A percentile compares a stretch with the other conserved stretches of the same genome.
phyloP scores from a whole-genome alignment of 192 early-diverging fungal genomes.

The Umbelopsis vinacea region DNA sequence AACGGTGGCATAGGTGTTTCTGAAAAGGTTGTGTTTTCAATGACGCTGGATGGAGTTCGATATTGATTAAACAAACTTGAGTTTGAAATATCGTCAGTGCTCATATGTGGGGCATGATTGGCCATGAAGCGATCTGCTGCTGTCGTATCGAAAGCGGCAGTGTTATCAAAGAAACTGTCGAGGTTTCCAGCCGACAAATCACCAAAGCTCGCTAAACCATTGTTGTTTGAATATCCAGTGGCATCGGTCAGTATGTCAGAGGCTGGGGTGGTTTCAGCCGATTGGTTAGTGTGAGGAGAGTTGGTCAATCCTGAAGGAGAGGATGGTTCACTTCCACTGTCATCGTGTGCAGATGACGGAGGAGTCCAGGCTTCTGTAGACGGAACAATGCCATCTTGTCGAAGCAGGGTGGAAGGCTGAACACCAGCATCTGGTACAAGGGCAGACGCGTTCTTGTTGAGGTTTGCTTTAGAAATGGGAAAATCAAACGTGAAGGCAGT shows the following conservation, averaged over 20 bases:
- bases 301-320: background rate
- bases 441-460: background rate
- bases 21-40: background rate
- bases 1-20: slow-evolving; percentile 24
- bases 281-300: slow-evolving; percentile 1
- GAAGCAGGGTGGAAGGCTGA: background rate
- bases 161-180: slow-evolving; percentile 7
- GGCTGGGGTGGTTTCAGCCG: background rate
- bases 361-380: slow-evolving; percentile 4
- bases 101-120: background rate
- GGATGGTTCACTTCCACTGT: slow-evolving; percentile 13
- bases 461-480: slow-evolving; percentile 43
- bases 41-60: background rate
- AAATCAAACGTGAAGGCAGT: slow-evolving; percentile 62
- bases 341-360: slow-evolving; percentile 12
- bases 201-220: background rate
- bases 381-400: slow-evolving; percentile 8
- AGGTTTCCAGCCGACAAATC: background rate
- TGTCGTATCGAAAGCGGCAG: background rate
- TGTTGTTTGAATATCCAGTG: background rate
- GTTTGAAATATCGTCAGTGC: background rate
- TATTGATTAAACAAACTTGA: slow-evolving; percentile 14
- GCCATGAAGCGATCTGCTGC: slow-evolving; percentile 18
- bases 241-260: background rate
- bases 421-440: slow-evolving; percentile 22